Evolutionary conservation across 805 yeast genomes (phyloP), one percentile per base, ranked within the genome.

Genomic region (Myxozyma geophila): DNA sequence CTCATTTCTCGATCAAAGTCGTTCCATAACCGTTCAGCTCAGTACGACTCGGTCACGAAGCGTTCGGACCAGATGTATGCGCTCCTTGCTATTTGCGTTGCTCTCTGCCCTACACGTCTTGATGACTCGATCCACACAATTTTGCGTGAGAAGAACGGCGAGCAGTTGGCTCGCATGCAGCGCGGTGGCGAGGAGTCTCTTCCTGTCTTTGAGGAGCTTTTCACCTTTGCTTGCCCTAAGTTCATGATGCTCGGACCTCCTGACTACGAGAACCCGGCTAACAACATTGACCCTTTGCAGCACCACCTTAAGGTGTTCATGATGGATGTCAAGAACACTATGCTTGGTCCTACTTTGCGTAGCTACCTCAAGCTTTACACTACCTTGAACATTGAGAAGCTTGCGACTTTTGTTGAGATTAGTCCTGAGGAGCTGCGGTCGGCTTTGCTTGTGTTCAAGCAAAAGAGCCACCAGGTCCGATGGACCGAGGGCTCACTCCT

Each of bases 1-100:
- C 80, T 77, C 76, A 79, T 81, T 59, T 74, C 82, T 41, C 76
- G 84, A 71, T 78, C 83, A 10, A 79, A 77, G 70, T 77, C 78
- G 70, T 75, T 79, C 71, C 71, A 67, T 51, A 76, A 76, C 67
- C 75, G 74, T 49, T 73, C 79, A 15, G 80, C 81, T 6, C 82
- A 80, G 70, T 81, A 78, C 67, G 84, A 82, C 70, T 70, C 76
- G 48, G 78, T 81, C 60, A 78, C 81, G 60, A 81, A 81, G 72
- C 78, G 79, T 67, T 75, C 81, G 15, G 85, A 81, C 61, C 85
- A 81, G 72, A 81, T 81, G 83, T 80, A 80, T 66, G 83, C 85
- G 2, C 74, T 81, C 49, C 72, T 81, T 60, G 81, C 83, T 36
- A 76, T 81, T 41, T 76, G 81, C 57, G 75, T 80, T 44, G 80